phyloP scores from a whole-genome alignment of 805 yeast genomes.

The Yarrowia sp. region DNA sequence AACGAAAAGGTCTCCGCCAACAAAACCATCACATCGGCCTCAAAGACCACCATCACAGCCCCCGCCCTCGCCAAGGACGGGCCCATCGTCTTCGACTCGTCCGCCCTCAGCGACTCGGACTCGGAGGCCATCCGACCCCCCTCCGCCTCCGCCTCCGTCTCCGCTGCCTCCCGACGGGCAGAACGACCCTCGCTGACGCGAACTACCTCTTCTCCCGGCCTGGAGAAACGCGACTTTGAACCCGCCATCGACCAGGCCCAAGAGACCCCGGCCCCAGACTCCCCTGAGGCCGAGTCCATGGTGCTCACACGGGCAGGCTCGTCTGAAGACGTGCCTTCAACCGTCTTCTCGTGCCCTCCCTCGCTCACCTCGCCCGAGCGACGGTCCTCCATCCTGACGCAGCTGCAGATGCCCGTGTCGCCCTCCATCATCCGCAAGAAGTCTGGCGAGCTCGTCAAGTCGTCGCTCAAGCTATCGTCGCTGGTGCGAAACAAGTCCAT shows the following conservation, averaged over 20 bases:
- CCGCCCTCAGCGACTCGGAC: constrained; percentile 14
- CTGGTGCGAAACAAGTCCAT: constrained; percentile 38
- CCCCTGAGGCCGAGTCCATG: not conserved
- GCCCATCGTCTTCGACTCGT: not conserved
- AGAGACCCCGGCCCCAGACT: not conserved
- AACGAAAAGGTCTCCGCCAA: constrained; percentile 10
- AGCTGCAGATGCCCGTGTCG: constrained; percentile 23
- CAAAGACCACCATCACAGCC: not conserved
- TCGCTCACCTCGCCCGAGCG: constrained; percentile 18
- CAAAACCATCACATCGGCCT: not conserved
- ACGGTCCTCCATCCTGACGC: constrained; percentile 13
- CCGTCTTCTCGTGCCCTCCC: constrained; percentile 8
- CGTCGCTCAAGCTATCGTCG: constrained; percentile 54
- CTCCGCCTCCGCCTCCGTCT: not conserved
- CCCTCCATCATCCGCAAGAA: constrained; percentile 67
- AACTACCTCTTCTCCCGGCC: constrained; percentile 11
- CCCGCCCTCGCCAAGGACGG: not conserved
- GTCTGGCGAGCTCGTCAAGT: constrained; percentile 81
- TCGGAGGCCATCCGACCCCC: not conserved
- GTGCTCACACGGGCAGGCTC: constrained; percentile 11
- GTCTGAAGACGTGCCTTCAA: constrained; percentile 19
- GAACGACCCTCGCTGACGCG: constrained; percentile 23
- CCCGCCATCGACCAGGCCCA: not conserved
- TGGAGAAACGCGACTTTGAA: constrained; percentile 8
- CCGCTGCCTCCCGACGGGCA: constrained; percentile 12